A percentile compares a stretch with the other conserved stretches of the same genome.
These are phyloP conservation scores for Dimargaris verticillata DNA, from an alignment of 192 early-diverging fungal species.

Conservation along the genomic window DNA sequence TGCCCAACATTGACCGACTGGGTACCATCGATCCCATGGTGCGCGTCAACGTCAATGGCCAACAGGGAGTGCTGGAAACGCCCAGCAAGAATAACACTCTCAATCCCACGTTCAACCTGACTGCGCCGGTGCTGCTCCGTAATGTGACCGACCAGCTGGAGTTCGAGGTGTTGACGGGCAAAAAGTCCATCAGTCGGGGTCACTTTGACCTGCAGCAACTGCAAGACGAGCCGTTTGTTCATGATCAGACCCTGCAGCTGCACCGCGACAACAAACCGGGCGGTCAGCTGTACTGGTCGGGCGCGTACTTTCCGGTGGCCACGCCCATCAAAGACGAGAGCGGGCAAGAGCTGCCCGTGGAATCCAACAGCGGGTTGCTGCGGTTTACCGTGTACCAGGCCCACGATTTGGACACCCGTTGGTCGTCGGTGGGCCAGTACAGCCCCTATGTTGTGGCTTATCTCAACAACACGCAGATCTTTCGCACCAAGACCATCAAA, in stretches of 20 bases:
- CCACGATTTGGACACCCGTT: conserved; percentile 36
- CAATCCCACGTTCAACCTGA: conserved; percentile 80
- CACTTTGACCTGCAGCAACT: conserved; percentile 27
- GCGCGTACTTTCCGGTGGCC: conserved; percentile 23
- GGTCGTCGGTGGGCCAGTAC: conserved; percentile 26
- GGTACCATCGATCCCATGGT: conserved; percentile 85
- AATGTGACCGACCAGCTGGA: conserved; percentile 54
- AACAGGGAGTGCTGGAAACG: conserved; percentile 41
- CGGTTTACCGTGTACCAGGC: conserved; percentile 48
- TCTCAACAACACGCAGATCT: conserved; percentile 29
- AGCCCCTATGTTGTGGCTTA: conserved; percentile 37
- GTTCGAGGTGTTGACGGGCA: conserved; percentile 77
- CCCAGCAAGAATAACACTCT: conserved; percentile 51
- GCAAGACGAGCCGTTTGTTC: conserved; percentile 28
- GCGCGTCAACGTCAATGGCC: conserved; percentile 51
- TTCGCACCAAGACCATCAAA: conserved; percentile 46
- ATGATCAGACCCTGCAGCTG: conserved; percentile 25
- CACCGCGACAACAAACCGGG: conserved; percentile 31
- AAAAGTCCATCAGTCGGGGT: conserved; percentile 50
- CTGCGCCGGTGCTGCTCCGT: conserved; percentile 53
- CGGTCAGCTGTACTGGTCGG: conserved; percentile 24
- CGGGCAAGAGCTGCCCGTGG: conserved; percentile 26
- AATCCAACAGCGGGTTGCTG: conserved; percentile 53
- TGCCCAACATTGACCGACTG: conserved; percentile 77
- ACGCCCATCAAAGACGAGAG: conserved; percentile 21